Conservation (phyloP, 768 basidiomycete genomes). For the Termitomyces sp. region DNA sequence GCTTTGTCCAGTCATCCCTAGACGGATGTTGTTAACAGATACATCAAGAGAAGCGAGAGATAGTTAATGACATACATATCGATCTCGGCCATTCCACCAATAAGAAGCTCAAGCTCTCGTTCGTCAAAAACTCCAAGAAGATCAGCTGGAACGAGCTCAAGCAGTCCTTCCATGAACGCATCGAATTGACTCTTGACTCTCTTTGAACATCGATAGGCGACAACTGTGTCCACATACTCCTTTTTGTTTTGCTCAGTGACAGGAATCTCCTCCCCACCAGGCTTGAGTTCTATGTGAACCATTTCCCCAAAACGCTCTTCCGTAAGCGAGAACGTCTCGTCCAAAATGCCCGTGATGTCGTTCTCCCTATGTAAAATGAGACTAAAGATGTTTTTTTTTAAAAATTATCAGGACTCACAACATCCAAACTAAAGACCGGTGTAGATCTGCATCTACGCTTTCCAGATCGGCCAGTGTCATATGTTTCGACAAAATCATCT, state of each 20-base stretch:
- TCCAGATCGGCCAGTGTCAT: slow-evolving; percentile 61
- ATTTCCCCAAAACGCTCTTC: slow-evolving; percentile 76
- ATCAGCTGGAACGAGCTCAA: slow-evolving; percentile 79
- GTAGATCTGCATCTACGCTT: slow-evolving; percentile 61
- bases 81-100: slow-evolving; percentile 91
- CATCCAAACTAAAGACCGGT: slow-evolving; percentile 71
- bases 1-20: slow-evolving; percentile 90
- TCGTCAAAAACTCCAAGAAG: slow-evolving; percentile 89
- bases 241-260: slow-evolving; percentile 76
- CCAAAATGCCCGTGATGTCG: slow-evolving; percentile 68
- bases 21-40: not conserved
- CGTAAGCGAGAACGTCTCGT: slow-evolving; percentile 66
- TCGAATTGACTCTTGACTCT: slow-evolving; percentile 82
- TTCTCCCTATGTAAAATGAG: slow-evolving; percentile 49
- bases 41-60: not conserved
- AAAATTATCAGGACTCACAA: slow-evolving; percentile 36
- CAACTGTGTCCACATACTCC: slow-evolving; percentile 72
- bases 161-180: slow-evolving; percentile 81
- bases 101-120: slow-evolving; percentile 81
- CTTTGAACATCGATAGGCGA: slow-evolving; percentile 76
- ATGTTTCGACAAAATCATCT: slow-evolving; percentile 63
- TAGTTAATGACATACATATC: slow-evolving; percentile 64
- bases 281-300: slow-evolving; percentile 59
- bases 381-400: not conserved
- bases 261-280: slow-evolving; percentile 50